A percentile compares a stretch with the other conserved stretches of the same genome.
phyloP scores from a whole-genome alignment of 495 filamentous ascomycete species.

The Jackrogersella multiformis region DNA sequence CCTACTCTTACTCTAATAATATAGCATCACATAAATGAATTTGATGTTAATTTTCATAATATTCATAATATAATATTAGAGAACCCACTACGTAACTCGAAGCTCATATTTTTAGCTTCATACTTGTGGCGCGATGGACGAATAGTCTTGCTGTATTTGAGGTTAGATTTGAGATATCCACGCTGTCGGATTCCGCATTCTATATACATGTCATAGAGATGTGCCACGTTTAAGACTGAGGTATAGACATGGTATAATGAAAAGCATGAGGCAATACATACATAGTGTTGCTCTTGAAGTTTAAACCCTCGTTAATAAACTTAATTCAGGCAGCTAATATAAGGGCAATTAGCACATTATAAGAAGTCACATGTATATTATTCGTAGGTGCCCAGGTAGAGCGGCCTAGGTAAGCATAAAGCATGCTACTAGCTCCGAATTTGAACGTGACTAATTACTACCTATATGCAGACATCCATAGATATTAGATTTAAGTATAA shows the following conservation, averaged over 20 bases:
- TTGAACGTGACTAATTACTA: too few species aligned
- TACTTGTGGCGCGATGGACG: not conserved
- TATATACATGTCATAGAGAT: not conserved
- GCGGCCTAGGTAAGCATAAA: too few species aligned
- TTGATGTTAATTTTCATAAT: too few species aligned
- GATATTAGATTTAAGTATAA: too few species aligned
- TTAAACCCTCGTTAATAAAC: too few species aligned
- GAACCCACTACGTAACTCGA: not conserved
- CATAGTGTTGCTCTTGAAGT: not conserved
- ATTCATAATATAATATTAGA: too few species aligned
- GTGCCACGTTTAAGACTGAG: not conserved
- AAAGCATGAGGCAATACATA: not conserved
- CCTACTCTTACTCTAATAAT: not conserved
- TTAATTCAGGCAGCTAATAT: too few species aligned
- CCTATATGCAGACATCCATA: too few species aligned
- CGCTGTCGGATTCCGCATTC: conserved; percentile 22
- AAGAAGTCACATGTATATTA: too few species aligned
- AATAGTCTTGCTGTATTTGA: conserved; percentile 21
- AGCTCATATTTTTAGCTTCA: not conserved
- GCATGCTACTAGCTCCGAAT: too few species aligned
- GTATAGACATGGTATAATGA: not conserved
- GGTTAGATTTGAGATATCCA: conserved; percentile 39
- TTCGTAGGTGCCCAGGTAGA: too few species aligned
- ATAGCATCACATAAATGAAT: conserved; percentile 18
- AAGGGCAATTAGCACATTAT: too few species aligned